Conservation (phyloP, 2,329 filamentous ascomycete species). For the Neofusicoccum kwambonambiense region DNA sequence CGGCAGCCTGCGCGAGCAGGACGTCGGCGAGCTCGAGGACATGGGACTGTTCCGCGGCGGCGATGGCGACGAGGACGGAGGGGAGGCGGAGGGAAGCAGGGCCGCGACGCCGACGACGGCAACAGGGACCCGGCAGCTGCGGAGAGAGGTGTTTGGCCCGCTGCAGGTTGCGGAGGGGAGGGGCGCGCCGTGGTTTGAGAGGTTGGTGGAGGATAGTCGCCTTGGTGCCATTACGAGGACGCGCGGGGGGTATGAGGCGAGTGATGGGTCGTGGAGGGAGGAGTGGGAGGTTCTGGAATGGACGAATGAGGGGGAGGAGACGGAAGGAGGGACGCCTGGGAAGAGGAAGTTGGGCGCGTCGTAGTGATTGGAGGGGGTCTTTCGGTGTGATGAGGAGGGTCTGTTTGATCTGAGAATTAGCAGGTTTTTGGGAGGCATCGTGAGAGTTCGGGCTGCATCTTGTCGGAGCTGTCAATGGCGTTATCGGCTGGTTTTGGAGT, state of each 20-base stretch:
- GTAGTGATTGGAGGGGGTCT: neutral
- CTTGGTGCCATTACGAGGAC: slow-evolving; percentile 67
- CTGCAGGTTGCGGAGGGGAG: slow-evolving; percentile 31
- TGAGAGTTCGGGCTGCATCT: neutral
- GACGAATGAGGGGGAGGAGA: slow-evolving; percentile 39
- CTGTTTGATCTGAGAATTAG: neutral
- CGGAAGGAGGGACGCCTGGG: slow-evolving; percentile 24
- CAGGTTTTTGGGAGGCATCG: neutral
- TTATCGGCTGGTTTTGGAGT: neutral
- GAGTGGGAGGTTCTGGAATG: slow-evolving; percentile 85
- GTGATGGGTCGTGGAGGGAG: slow-evolving; percentile 64
- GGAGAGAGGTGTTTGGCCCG: slow-evolving; percentile 9
- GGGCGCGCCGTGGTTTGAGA: slow-evolving; percentile 85
- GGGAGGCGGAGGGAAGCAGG: slow-evolving; percentile 23
- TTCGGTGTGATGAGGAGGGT: neutral
- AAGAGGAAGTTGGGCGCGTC: slow-evolving; percentile 34
- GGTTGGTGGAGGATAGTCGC: slow-evolving; percentile 72
- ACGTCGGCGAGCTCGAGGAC: slow-evolving; percentile 71
- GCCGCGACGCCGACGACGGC: slow-evolving; percentile 25
- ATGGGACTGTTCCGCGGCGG: slow-evolving; percentile 64
- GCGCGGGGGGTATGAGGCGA: slow-evolving; percentile 58
- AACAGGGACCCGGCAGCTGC: neutral
- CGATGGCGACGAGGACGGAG: slow-evolving; percentile 22
- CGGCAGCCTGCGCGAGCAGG: slow-evolving; percentile 70
- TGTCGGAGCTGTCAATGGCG: neutral